These are phyloP conservation scores for Harringtonia aguacate DNA, from an alignment of 2,329 filamentous ascomycete genomes.

Conservation along the genomic window DNA sequence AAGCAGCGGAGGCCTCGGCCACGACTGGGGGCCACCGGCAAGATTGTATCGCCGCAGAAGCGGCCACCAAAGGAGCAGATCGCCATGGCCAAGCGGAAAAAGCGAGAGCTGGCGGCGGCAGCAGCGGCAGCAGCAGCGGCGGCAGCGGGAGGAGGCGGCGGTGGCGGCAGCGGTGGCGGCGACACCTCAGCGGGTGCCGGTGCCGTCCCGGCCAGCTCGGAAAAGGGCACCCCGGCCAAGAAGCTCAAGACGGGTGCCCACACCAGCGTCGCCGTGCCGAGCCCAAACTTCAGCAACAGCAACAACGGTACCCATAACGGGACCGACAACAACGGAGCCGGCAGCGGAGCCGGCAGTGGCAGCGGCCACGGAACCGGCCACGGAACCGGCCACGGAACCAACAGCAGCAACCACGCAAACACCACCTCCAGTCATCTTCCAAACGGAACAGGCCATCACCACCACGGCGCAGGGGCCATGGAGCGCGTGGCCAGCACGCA, in stretches of 20 bases:
- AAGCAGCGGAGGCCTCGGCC: constrained; percentile 76
- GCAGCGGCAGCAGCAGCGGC: constrained; percentile 16
- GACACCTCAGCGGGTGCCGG: background rate
- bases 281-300: constrained; percentile 18
- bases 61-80: constrained; percentile 72
- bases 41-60: constrained; percentile 79
- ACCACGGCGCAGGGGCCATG: too few relatives aligned
- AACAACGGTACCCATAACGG: constrained; percentile 39
- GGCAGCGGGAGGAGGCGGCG: constrained; percentile 18
- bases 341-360: too few relatives aligned
- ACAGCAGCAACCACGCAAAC: too few relatives aligned
- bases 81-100: constrained; percentile 78
- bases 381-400: too few relatives aligned
- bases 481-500: constrained; percentile 48
- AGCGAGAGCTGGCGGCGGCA: constrained; percentile 38
- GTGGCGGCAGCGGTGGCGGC: background rate
- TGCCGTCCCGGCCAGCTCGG: constrained; percentile 21
- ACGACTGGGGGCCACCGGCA: constrained; percentile 61
- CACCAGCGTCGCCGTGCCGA: constrained; percentile 20
- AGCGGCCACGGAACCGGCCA: too few relatives aligned
- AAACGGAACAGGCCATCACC: too few relatives aligned
- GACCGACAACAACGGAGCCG: constrained; percentile 34
- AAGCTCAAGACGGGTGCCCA: constrained; percentile 35
- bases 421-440: too few relatives aligned
- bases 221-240: constrained; percentile 34